Evolutionary conservation across 257 asterid species (phyloP).

Genomic region (Nyctanthes arbortristis): DNA sequence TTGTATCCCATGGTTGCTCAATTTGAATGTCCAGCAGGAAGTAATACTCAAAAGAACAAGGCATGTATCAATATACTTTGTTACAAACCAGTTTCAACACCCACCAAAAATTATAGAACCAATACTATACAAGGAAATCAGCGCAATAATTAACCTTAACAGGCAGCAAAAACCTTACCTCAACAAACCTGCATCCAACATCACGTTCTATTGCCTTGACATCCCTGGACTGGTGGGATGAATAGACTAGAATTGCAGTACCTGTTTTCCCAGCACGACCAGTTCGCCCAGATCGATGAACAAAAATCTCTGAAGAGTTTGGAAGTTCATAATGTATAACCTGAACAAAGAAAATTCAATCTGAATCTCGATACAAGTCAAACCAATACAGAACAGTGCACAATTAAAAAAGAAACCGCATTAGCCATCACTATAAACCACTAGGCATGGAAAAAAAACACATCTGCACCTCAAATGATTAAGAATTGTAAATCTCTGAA

Average conservation of each 20-base stretch:
- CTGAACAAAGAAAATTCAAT: constrained; percentile 40
- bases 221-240: constrained; percentile 67
- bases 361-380: background rate
- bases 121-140: background rate
- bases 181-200: constrained; percentile 74
- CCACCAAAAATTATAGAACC: background rate
- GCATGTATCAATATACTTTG: no score
- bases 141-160: constrained; percentile 11
- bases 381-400: no score
- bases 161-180: constrained; percentile 41
- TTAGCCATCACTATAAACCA: no score
- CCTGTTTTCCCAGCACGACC: constrained; percentile 99
- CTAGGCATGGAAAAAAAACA: no score
- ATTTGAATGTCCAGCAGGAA: no score
- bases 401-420: no score
- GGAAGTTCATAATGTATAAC: constrained; percentile 94
- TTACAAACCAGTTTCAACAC: constrained; percentile 8
- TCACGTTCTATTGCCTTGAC: constrained; percentile 80
- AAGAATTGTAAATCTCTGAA: constrained; percentile 2
- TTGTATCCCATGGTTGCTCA: no score
- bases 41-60: no score
- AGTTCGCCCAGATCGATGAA: constrained; percentile 96
- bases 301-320: constrained; percentile 76
- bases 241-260: constrained; percentile 69
- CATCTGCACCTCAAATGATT: background rate